phyloP scores from a whole-genome alignment of 495 filamentous ascomycete species.

The Talaromyces liani region DNA sequence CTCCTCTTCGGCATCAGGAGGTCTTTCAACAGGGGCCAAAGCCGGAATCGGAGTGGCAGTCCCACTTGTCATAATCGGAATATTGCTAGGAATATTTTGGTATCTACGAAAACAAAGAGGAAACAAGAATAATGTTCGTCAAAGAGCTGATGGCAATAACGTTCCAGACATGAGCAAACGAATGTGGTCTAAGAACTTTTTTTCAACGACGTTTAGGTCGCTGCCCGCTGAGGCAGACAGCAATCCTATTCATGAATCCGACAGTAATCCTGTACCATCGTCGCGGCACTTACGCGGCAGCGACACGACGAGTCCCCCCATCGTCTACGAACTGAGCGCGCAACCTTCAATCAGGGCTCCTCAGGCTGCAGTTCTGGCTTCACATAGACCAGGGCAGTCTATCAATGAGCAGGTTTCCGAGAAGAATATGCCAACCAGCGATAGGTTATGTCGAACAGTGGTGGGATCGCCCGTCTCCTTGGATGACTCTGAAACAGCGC shows the following conservation, averaged over 20 bases:
- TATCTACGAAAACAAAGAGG: background rate
- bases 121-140: background rate
- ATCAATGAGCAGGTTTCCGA: background rate
- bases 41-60: background rate
- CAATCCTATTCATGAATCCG: background rate
- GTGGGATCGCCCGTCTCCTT: background rate
- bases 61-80: background rate
- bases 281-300: background rate
- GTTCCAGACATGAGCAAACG: background rate
- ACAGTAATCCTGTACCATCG: background rate
- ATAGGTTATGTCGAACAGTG: background rate
- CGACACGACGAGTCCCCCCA: background rate
- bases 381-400: background rate
- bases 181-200: background rate
- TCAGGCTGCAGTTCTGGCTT: background rate
- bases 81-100: background rate
- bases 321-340: background rate
- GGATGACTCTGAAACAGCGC: background rate
- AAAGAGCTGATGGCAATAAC: background rate
- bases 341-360: background rate
- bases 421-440: background rate
- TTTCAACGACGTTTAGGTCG: background rate
- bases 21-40: background rate
- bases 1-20: too few species aligned
- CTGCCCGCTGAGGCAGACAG: background rate